Conservation (phyloP, 176 grass and related monocot genomes). For the Dactylis glomerata region DNA sequence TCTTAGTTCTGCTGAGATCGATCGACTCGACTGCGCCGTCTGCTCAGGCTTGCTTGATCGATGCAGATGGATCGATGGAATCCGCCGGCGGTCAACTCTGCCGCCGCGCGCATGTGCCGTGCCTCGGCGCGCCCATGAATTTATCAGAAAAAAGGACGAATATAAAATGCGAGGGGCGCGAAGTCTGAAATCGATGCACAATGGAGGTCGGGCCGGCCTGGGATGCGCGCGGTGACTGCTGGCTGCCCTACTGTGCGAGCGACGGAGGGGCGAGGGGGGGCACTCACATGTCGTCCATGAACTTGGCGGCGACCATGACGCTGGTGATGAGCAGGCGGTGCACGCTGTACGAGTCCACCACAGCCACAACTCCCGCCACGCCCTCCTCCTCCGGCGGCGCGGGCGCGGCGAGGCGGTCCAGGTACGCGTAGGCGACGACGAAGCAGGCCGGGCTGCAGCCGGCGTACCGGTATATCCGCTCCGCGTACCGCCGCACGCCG, state of each 20-base stretch:
- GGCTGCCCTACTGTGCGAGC: no score
- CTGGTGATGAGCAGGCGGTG: conserved; percentile 73
- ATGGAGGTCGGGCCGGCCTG: background rate
- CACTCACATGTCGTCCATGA: conserved; percentile 70
- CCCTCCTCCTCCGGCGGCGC: background rate
- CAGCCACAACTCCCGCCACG: background rate
- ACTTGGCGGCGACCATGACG: conserved; percentile 66
- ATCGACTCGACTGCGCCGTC: background rate
- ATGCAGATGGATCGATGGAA: background rate
- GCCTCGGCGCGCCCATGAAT: no score
- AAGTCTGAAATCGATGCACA: no score
- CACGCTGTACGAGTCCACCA: conserved; percentile 59
- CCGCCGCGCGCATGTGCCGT: background rate
- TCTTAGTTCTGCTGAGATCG: background rate
- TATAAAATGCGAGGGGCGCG: no score
- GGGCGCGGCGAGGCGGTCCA: conserved; percentile 53
- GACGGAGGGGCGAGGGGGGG: background rate
- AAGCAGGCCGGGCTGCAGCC: conserved; percentile 72
- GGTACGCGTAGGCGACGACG: conserved; percentile 68
- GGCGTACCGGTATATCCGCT: conserved; percentile 66
- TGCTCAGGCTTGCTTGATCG: no score
- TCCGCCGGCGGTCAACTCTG: background rate
- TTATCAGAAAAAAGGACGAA: no score
- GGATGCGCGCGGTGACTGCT: no score
- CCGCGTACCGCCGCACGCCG: conserved; percentile 54